Base-by-base conservation (phyloP, 306 rosid genomes). In the Trifolium dubium region DNA sequence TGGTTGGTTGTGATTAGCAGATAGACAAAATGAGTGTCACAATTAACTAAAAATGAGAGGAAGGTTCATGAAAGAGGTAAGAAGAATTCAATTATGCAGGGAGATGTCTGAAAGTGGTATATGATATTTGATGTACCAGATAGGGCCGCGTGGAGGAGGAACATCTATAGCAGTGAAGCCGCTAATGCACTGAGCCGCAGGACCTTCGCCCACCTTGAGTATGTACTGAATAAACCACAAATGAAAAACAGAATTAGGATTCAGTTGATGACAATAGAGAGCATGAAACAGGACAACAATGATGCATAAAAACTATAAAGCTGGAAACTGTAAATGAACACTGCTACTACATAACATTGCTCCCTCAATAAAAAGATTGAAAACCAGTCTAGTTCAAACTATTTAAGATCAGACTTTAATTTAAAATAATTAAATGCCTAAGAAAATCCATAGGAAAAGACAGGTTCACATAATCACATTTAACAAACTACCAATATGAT, bases 131-230 rank as follows among this genome's bases (percentile, higher is more conserved):
- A 40, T 2, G 46, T 86, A 91, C 98, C 98, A 94, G 85, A 91
- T 79, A 62, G 99, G 96, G 71, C 99, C 97, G 19, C 83, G 87
- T 63, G 99, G 97, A 73, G 96, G 97, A 83, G 96, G 82, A 83
- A 89, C 35, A 67, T 94, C 99, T 59, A 94, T 9, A 60, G 87
- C 77, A 31, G 74, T 84, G 80, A 94, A 94, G 55, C 97, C 99
- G 70, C 97, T 94, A n/a, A 94, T 88, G 89, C 98, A 94, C 83
- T 91, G 95, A 55, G 95, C 93, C 34, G 63, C 71, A 74, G 87
- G 3, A 53, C 97, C 97, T 85, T 92, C 85, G 0, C 89, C 93
- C 58, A 89, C 89, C 85, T 92, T 85, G 47, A 94, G 90, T 75
- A 89, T 75, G 81, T 94, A 92, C 96, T 92, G 93, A 79, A 81